phyloP scores from a whole-genome alignment of 225 moss, liverwort and hornwort genomes.

The Pseudisothecium myosuroides region DNA sequence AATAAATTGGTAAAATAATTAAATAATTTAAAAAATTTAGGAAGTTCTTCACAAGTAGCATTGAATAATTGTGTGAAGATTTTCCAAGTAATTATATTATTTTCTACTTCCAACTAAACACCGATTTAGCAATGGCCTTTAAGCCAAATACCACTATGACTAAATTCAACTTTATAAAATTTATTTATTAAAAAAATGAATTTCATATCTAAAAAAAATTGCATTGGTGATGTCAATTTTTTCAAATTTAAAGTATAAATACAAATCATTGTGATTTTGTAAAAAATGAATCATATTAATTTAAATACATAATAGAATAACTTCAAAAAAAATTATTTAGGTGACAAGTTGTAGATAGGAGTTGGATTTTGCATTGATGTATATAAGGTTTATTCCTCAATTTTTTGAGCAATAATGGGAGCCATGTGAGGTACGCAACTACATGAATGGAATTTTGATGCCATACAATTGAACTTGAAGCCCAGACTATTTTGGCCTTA shows the following conservation, averaged over 20 bases:
- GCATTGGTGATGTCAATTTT: background rate
- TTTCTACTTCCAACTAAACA: rapidly evolving
- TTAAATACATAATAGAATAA: background rate
- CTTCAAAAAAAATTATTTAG: rapidly evolving
- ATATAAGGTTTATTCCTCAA: background rate
- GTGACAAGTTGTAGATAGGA: rapidly evolving
- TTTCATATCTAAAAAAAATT: too few relatives aligned
- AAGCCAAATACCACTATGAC: background rate
- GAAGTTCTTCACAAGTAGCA: background rate
- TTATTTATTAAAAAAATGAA: too few relatives aligned
- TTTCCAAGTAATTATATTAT: background rate
- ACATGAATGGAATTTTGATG: background rate
- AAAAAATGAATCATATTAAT: background rate
- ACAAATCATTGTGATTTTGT: background rate
- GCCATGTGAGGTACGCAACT: rapidly evolving
- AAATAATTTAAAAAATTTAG: background rate
- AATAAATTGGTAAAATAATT: background rate
- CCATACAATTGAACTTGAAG: background rate
- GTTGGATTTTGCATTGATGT: background rate
- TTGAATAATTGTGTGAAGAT: background rate
- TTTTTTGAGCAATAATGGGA: rapidly evolving
- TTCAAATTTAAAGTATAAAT: too few relatives aligned
- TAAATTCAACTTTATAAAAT: background rate
- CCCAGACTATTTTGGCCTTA: background rate
- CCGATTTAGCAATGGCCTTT: background rate